phyloP scores from a whole-genome alignment of 495 filamentous ascomycete species.

The Echria macrotheca region DNA sequence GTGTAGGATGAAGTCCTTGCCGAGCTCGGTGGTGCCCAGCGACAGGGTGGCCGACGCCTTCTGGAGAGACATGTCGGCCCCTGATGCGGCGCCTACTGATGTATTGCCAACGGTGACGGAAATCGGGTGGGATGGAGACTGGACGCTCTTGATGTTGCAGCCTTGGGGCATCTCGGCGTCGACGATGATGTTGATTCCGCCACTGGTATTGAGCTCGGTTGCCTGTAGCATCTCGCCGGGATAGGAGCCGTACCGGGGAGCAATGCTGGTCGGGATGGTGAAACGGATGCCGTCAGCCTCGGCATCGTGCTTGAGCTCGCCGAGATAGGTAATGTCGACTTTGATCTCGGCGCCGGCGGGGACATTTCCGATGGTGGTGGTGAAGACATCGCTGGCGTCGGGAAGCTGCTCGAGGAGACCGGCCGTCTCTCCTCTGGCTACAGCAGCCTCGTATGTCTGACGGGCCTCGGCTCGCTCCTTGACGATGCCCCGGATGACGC shows the following conservation, averaged over 20 bases:
- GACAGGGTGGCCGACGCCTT: conserved; percentile 58
- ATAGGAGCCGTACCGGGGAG: conserved; percentile 55
- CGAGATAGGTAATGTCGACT: conserved; percentile 58
- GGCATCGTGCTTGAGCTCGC: conserved; percentile 62
- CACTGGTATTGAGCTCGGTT: conserved; percentile 9
- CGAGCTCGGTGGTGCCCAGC: conserved; percentile 41
- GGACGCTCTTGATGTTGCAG: conserved; percentile 51
- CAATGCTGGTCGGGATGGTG: conserved; percentile 58
- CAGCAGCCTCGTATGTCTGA: conserved; percentile 48
- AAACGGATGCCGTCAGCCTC: conserved; percentile 58
- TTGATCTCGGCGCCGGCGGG: conserved; percentile 46
- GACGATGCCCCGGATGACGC: conserved; percentile 51
- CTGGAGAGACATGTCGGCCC: conserved; percentile 42
- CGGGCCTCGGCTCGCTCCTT: conserved; percentile 56
- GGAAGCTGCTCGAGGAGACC: conserved; percentile 56
- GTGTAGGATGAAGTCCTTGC: conserved; percentile 50
- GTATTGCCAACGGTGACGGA: conserved; percentile 55
- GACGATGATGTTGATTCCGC: conserved; percentile 54
- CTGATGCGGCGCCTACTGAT: conserved; percentile 35
- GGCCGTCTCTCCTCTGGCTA: conserved; percentile 51
- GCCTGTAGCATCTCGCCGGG: conserved; percentile 26
- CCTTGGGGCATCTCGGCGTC: conserved; percentile 53
- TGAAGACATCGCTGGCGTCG: conserved; percentile 57
- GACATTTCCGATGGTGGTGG: conserved; percentile 58
- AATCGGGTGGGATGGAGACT: conserved; percentile 64